phyloP scores from a whole-genome alignment of 2,329 filamentous ascomycete species.

The Colletotrichum endophyticum region DNA sequence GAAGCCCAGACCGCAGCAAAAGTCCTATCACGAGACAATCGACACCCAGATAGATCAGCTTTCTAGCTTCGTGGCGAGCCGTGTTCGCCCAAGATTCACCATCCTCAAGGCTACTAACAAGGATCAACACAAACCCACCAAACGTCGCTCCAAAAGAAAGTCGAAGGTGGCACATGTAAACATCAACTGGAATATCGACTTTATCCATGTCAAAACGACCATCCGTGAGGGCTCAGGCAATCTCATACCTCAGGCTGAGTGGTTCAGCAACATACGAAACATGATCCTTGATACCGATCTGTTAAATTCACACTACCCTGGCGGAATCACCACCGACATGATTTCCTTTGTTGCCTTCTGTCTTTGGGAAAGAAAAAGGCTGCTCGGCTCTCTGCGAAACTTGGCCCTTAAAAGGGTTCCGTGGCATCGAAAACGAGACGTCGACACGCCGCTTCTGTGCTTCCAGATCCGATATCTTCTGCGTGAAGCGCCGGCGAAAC shows the following conservation, averaged over 20 bases:
- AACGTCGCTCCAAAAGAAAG: no score
- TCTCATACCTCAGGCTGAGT: background rate
- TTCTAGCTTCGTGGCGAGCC: background rate
- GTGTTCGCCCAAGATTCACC: background rate
- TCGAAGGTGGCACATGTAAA: background rate
- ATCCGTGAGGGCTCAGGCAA: background rate
- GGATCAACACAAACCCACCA: no score
- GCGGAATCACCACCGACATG: no score
- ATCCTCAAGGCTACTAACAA: background rate
- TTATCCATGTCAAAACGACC: background rate
- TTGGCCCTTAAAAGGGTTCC: background rate
- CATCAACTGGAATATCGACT: background rate
- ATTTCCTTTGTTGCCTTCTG: background rate
- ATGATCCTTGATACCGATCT: background rate
- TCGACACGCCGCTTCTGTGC: accelerated
- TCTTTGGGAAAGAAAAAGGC: background rate
- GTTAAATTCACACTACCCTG: no score
- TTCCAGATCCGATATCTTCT: background rate
- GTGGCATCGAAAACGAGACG: background rate
- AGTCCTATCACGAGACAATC: background rate
- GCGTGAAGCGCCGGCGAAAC: background rate
- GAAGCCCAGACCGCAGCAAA: background rate
- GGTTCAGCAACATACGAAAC: background rate
- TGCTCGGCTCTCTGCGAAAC: background rate
- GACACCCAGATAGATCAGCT: background rate